These are phyloP conservation scores for Stygiomarasmius scandens DNA, from an alignment of 1,284 basidiomycete genomes.

Conservation along the genomic window DNA sequence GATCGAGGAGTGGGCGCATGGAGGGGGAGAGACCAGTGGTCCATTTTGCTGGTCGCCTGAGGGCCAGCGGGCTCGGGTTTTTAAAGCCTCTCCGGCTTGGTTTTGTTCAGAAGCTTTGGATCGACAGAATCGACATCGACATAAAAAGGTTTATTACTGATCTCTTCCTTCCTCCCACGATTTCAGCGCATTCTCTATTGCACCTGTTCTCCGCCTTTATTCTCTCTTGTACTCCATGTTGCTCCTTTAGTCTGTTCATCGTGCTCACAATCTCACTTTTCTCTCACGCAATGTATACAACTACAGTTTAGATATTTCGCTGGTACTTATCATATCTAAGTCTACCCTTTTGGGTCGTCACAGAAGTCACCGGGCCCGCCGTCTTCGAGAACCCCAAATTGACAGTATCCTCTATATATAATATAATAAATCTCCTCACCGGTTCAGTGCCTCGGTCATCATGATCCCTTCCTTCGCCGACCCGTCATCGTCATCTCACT, in stretches of 20 bases:
- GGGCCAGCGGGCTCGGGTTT: background rate
- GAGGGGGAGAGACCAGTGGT: slow-evolving; percentile 21
- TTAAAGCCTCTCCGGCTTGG: background rate
- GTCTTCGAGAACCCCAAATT: slow-evolving; percentile 5
- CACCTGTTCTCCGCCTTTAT: background rate
- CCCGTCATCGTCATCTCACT: background rate
- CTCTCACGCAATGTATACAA: background rate
- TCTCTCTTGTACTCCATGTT: background rate
- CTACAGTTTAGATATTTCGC: background rate
- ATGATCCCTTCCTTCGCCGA: background rate
- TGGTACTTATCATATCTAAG: background rate
- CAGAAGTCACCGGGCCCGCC: background rate
- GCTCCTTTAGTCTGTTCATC: background rate
- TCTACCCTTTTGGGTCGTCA: background rate
- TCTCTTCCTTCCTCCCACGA: no score
- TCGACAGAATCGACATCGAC: background rate
- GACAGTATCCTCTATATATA: slow-evolving; percentile 4
- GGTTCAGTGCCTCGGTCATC: background rate
- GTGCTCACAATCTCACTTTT: background rate
- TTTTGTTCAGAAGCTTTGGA: background rate
- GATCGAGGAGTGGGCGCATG: slow-evolving; percentile 34
- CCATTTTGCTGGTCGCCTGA: background rate
- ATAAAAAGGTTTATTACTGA: background rate
- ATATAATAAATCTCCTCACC: background rate
- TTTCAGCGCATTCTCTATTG: background rate